Conservation (phyloP, 1,284 basidiomycete species). For the Pseudozyma flocculosa region DNA sequence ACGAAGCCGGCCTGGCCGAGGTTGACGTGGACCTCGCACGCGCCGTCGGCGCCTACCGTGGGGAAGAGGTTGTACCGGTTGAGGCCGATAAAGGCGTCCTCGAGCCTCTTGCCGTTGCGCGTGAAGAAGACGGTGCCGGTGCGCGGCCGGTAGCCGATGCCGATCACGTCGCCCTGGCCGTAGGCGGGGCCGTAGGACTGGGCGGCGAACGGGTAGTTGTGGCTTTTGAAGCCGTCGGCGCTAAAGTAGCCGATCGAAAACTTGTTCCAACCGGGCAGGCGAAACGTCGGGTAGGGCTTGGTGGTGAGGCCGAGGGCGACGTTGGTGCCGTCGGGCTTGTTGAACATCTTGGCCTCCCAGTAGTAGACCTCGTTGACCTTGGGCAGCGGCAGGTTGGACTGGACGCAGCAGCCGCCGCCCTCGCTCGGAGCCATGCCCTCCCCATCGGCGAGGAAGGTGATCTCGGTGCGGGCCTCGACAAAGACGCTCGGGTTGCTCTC, state of each 20-base stretch:
- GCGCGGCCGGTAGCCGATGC: slow-evolving; percentile 54
- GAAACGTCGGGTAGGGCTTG: slow-evolving; percentile 56
- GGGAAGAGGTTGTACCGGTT: slow-evolving; percentile 56
- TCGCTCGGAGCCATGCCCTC: slow-evolving; percentile 56
- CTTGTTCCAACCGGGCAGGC: slow-evolving; percentile 69
- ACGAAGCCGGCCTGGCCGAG: slow-evolving; percentile 58
- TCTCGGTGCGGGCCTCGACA: slow-evolving; percentile 55
- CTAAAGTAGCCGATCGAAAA: slow-evolving; percentile 96
- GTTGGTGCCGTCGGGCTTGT: slow-evolving; percentile 52
- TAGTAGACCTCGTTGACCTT: slow-evolving; percentile 59
- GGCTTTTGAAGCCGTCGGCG: slow-evolving; percentile 86
- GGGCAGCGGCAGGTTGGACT: slow-evolving; percentile 56
- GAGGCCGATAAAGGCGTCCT: slow-evolving; percentile 55
- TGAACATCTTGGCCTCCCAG: slow-evolving; percentile 58
- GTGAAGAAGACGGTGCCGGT: slow-evolving; percentile 57
- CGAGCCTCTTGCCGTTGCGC: slow-evolving; percentile 53
- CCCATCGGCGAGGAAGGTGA: slow-evolving; percentile 56
- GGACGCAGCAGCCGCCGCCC: slow-evolving; percentile 54
- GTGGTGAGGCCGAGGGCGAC: slow-evolving; percentile 54
- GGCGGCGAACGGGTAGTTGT: slow-evolving; percentile 93
- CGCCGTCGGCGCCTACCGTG: slow-evolving; percentile 53
- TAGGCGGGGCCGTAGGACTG: slow-evolving; percentile 80
- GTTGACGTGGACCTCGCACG: slow-evolving; percentile 56
- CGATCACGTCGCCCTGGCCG: slow-evolving; percentile 70
- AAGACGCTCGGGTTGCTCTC: slow-evolving; percentile 54